Percentiles rank a stretch among this genome's conserved stretches.
These are phyloP conservation scores for Rosa chinensis DNA, from an alignment of 306 rosid species.

Conservation along the genomic window DNA sequence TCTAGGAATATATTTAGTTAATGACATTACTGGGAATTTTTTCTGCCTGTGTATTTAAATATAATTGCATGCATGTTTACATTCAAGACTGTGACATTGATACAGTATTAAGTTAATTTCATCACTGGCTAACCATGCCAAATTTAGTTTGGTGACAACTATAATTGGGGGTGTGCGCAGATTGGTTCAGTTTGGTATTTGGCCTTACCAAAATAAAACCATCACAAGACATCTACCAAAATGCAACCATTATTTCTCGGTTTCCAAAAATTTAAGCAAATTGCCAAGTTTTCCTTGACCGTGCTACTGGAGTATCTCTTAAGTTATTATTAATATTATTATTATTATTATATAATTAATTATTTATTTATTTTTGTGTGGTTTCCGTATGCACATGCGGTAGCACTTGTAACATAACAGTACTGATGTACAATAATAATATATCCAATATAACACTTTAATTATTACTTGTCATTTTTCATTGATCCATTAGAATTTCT, in stretches of 20 bases:
- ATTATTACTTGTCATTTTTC: slow-evolving; percentile 5
- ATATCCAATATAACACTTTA: background rate
- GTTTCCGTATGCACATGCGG: background rate
- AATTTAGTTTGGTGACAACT: background rate
- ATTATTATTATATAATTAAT: too few species aligned
- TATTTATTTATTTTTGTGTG: background rate
- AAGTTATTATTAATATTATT: too few species aligned
- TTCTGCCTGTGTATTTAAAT: background rate
- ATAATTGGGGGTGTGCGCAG: background rate
- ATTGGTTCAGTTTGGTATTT: background rate
- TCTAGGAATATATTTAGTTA: background rate
- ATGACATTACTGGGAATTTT: background rate
- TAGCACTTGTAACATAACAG: background rate
- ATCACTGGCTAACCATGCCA: background rate
- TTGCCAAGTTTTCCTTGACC: background rate
- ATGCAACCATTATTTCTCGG: background rate
- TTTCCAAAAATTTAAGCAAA: background rate
- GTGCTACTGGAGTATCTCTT: background rate
- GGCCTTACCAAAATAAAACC: background rate
- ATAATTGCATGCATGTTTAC: background rate
- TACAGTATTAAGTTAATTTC: background rate
- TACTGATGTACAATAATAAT: background rate
- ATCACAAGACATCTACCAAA: background rate
- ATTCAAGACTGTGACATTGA: background rate
- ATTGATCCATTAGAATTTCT: background rate